phyloP scores from a whole-genome alignment of 2,329 filamentous ascomycete species.

The Amauroascus niger region DNA sequence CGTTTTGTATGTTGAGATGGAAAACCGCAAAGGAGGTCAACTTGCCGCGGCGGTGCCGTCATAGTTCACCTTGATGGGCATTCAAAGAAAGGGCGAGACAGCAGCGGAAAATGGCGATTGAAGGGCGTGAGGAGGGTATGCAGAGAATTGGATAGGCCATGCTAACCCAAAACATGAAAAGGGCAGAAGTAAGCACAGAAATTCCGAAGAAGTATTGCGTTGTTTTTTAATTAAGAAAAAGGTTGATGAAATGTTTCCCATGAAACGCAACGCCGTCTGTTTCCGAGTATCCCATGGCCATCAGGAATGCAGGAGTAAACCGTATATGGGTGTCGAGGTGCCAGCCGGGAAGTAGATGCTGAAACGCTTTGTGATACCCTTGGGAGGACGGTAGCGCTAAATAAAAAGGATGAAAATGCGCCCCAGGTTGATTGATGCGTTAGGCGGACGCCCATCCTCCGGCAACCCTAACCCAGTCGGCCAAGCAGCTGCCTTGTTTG shows the following conservation, averaged over 20 bases:
- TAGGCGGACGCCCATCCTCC: slow-evolving; percentile 73
- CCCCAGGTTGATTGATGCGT: slow-evolving; percentile 1
- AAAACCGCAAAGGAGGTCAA: no score
- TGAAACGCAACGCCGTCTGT: slow-evolving; percentile 10
- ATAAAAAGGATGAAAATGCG: neutral
- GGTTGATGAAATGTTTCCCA: neutral
- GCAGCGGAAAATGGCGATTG: neutral
- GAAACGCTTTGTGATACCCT: neutral
- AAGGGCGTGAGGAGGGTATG: neutral
- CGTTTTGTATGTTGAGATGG: no score
- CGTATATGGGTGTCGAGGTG: neutral
- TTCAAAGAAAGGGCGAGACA: neutral
- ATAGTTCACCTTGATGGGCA: neutral
- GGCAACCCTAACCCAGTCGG: slow-evolving; percentile 95
- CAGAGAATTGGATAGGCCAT: neutral
- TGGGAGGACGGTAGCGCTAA: neutral
- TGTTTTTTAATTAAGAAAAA: slow-evolving; percentile 1
- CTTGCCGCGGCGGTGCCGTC: neutral
- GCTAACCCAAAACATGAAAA: slow-evolving; percentile 7
- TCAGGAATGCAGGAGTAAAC: slow-evolving; percentile 7
- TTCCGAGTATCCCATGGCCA: slow-evolving; percentile 9
- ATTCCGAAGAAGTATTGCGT: neutral
- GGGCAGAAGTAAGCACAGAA: slow-evolving; percentile 1
- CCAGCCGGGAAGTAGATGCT: neutral
- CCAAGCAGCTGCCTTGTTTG: slow-evolving; percentile 88